Evolutionary conservation across 306 rosid species (phyloP).

Genomic region (Purshia tridentata): DNA sequence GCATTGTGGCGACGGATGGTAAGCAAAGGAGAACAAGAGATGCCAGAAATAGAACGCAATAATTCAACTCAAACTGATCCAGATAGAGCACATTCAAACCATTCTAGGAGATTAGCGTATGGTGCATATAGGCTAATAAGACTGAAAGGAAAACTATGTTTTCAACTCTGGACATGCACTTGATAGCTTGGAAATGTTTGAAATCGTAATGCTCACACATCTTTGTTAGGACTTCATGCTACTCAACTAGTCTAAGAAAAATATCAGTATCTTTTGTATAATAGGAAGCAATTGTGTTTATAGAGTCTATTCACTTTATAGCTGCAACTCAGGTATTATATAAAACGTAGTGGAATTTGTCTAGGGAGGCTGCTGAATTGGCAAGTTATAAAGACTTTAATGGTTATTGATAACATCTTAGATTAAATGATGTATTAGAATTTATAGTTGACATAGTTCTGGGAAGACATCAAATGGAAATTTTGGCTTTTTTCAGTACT

Average conservation of each 20-base stretch:
- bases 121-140: slow-evolving; percentile 3
- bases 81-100: not conserved
- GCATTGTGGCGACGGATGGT: slow-evolving; percentile 20
- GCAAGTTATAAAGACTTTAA: not conserved
- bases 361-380: not conserved
- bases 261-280: not conserved
- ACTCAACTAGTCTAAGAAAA: not conserved
- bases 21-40: slow-evolving; percentile 4
- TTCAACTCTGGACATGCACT: slow-evolving; percentile 5
- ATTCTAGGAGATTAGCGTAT: not conserved
- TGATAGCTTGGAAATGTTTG: slow-evolving; percentile 2
- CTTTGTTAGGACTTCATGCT: not conserved
- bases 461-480: not conserved
- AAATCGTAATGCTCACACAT: not conserved
- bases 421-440: not conserved
- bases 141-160: not conserved
- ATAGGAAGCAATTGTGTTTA: not conserved
- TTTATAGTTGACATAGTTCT: not conserved
- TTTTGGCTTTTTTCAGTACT: not conserved
- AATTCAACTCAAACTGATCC: not conserved
- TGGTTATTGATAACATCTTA: not conserved
- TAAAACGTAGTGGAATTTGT: not conserved
- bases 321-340: not conserved
- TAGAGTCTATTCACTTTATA: not conserved
- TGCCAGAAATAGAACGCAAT: not conserved